Evolutionary conservation across 257 asterid genomes (phyloP), one percentile per base, ranked within the genome.

Genomic region (Plantago ovata): DNA sequence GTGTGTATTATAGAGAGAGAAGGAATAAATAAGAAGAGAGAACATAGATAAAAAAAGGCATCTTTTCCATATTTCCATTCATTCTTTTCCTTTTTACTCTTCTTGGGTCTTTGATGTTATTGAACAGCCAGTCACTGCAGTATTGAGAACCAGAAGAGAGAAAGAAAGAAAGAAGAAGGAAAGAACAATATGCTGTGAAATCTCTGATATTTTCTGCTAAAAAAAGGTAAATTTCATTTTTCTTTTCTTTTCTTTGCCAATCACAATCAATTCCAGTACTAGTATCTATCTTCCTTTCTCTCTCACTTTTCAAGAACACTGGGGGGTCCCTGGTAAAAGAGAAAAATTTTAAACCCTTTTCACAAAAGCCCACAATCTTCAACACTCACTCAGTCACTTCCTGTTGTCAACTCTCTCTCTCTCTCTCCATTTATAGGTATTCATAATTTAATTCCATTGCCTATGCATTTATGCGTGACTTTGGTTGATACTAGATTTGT

Each of bases 161-260:
- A 28, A 28, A 28, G 36, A 28, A 28, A 28, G 36, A 28, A 46
- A 46, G 7, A 28, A 28, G 36, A 28, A 46, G 15, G 7, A 20
- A 50, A 12, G 4, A 22, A 21, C 16, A 13, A 22, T n/a, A n/a
- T 50, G 7, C 55, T 50, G 38, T 38, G 52, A 64, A 32, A 55
- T 64, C 43, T 42, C 68, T 65, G 40, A 48, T 56, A 32, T 38
- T 45, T 57, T 57, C 54, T 58, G 53, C 73, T 60, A 61, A 64
- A 68, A 28, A 61, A 72, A 68, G 76, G 81, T 62, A 53, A 64
- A 60, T 20, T 58, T 10, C 38, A 44, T 58, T 68, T 36, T 32
- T 54, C 52, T 9, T 47, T 44, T 58, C 45, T 46, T 16, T 36
- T 28, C 60, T 55, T 46, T 58, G 13, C 70, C 50, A 41, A 67